A percentile compares a stretch with the other conserved stretches of the same genome.
These are phyloP conservation scores for Diphasiastrum complanatum DNA, from an alignment of 83 land plant genomes.

Conservation along the genomic window DNA sequence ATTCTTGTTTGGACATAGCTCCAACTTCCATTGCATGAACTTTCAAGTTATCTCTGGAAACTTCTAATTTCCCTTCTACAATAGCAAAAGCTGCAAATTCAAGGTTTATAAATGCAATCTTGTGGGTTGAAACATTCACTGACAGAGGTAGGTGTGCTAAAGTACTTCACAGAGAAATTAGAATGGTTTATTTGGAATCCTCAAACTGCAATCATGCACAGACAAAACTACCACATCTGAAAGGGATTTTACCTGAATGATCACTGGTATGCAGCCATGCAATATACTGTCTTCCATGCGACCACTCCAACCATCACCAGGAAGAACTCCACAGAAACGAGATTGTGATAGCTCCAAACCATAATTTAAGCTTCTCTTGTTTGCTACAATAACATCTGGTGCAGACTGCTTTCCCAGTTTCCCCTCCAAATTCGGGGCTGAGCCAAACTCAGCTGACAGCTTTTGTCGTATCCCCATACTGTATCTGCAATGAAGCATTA, in stretches of 20 bases:
- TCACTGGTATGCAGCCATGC: constrained; percentile 87
- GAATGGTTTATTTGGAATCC: no score
- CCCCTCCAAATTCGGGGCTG: constrained; percentile 77
- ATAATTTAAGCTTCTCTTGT: constrained; percentile 47
- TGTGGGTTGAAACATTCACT: no score
- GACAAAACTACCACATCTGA: no score
- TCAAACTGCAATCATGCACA: no score
- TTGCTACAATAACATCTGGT: constrained; percentile 62
- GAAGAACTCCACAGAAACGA: constrained; percentile 87
- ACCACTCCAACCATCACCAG: constrained; percentile 99
- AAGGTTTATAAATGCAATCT: no score
- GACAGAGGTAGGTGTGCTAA: no score
- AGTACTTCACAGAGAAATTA: no score
- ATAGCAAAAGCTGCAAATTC: no score
- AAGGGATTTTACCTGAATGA: constrained; percentile 67
- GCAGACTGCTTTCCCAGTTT: constrained; percentile 69
- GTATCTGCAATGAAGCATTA: constrained; percentile 45
- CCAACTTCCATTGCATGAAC: no score
- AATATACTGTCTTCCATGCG: constrained; percentile 87
- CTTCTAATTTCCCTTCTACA: no score
- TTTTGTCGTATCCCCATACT: constrained; percentile 95
- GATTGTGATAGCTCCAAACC: constrained; percentile 53
- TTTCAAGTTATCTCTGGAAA: no score
- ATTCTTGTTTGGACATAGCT: no score
- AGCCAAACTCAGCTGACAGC: constrained; percentile 77